phyloP scores from a whole-genome alignment of 139 green algal species.

The Chlamydomonas eustigma region DNA sequence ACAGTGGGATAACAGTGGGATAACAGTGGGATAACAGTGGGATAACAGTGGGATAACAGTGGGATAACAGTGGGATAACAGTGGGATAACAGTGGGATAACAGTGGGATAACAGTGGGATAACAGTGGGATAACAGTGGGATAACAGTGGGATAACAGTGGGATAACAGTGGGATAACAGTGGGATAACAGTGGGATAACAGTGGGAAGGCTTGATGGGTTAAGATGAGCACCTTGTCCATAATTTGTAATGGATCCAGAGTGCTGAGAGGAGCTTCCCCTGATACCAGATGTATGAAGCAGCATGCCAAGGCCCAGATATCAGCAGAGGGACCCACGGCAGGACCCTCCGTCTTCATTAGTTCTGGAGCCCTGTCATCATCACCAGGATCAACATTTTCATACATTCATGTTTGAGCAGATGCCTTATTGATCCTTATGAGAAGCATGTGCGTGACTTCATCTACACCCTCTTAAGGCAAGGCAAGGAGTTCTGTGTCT shows the following conservation, averaged over 20 bases:
- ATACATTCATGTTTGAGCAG: too few relatives aligned
- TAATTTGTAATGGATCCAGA: slow-evolving; percentile 6
- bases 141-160: background rate
- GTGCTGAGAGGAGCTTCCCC: background rate
- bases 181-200: slow-evolving; percentile 2
- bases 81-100: background rate
- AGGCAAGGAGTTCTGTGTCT: too few relatives aligned
- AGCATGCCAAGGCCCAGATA: slow-evolving; percentile 12
- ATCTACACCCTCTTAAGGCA: too few relatives aligned
- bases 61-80: slow-evolving; percentile 5
- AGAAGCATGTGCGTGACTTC: too few relatives aligned
- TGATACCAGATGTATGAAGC: slow-evolving; percentile 1
- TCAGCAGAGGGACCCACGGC: background rate
- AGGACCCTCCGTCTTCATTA: background rate
- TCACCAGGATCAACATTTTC: too few relatives aligned
- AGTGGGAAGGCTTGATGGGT: background rate
- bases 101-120: background rate
- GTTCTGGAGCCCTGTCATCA: background rate
- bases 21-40: background rate
- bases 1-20: too few relatives aligned
- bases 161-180: background rate
- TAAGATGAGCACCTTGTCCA: background rate
- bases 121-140: slow-evolving; percentile 7
- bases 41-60: background rate
- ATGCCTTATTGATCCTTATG: too few relatives aligned